Conservation (phyloP, 148 eudicot species). For the Fallopia convolvulus region DNA sequence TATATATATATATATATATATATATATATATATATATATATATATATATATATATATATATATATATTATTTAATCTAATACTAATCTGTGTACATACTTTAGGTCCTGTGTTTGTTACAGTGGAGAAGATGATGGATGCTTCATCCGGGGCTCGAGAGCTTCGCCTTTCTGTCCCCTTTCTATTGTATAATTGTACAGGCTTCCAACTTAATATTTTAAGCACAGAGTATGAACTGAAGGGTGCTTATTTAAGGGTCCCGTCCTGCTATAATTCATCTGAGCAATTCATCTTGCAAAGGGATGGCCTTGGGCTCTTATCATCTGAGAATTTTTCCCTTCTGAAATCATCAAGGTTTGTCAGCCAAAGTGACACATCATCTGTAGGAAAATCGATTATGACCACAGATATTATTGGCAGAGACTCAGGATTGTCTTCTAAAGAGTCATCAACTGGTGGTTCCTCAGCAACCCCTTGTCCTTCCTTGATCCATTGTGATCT, state of each 20-base stretch:
- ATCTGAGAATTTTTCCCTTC: slow-evolving; percentile 25
- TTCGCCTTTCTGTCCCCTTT: slow-evolving; percentile 75
- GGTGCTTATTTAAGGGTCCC: slow-evolving; percentile 52
- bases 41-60: too few species aligned
- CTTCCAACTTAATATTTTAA: slow-evolving; percentile 48
- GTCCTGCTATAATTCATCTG: slow-evolving; percentile 68
- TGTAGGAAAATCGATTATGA: slow-evolving; percentile 10
- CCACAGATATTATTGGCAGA: slow-evolving; percentile 18
- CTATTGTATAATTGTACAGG: slow-evolving; percentile 84
- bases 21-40: too few species aligned
- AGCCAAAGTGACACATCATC: slow-evolving; percentile 19
- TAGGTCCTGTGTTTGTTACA: slow-evolving; percentile 62
- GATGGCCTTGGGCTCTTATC: slow-evolving; percentile 69
- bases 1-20: too few species aligned
- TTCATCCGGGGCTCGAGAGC: slow-evolving; percentile 83
- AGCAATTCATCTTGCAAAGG: slow-evolving; percentile 36
- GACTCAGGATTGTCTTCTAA: slow-evolving; percentile 16
- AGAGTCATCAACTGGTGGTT: slow-evolving; percentile 24
- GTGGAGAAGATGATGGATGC: slow-evolving; percentile 83
- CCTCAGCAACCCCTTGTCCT: slow-evolving; percentile 16
- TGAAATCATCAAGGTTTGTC: slow-evolving; percentile 23
- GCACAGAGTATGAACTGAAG: slow-evolving; percentile 43
- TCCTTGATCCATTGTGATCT: slow-evolving; percentile 20
- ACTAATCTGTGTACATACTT: neutral
- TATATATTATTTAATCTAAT: neutral